Evolutionary conservation across 148 eudicot genomes (phyloP), one percentile per base, ranked within the genome.

Genomic region (Cornus florida): DNA sequence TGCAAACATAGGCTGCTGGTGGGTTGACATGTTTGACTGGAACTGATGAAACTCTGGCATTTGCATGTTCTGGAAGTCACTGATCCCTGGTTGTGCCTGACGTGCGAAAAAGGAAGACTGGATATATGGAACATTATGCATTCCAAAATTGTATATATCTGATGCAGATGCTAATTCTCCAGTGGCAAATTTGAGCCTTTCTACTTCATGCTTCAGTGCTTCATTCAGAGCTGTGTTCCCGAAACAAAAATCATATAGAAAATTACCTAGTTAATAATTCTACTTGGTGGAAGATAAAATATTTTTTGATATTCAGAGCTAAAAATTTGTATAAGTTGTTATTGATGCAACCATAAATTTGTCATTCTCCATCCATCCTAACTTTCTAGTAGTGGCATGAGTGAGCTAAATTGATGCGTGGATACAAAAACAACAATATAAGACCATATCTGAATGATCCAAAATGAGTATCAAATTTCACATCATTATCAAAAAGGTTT

Each of bases 151-250:
- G 76, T 85, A 91, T 72, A 92, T 19, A 28, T 90, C 93, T 74
- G 93, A 77, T 31, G 80, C n/a, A 24, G 83, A 81, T 46, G 91
- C 77, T 48, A 87, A 70, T 78, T 93, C 97, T 71, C 94, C 94
- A 0, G 94, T 93, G 20, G 93, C 97, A 41, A 85, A 43, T 74
- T 86, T 91, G 43, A 93, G 91, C 83, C 97, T 88, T 73, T 88
- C 97, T 24, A 91, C 81, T 85, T 93, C 97, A 23, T 91, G 97
- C 81, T 88, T 90, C 60, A 93, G 91, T 77, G 97, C 97, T 72
- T 93, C 94, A 78, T 91, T 93, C 70, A 93, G 81, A 56, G 97
- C 97, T 93, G 92, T 76, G 71, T 82, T 56, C 59, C 35, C 73
- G 69, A 79, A 75, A 39, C 31, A n/a, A 39, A n/a, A 39, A n/a